phyloP scores from a whole-genome alignment of 140 eudicot species.

The Erigeron philadelphicus region DNA sequence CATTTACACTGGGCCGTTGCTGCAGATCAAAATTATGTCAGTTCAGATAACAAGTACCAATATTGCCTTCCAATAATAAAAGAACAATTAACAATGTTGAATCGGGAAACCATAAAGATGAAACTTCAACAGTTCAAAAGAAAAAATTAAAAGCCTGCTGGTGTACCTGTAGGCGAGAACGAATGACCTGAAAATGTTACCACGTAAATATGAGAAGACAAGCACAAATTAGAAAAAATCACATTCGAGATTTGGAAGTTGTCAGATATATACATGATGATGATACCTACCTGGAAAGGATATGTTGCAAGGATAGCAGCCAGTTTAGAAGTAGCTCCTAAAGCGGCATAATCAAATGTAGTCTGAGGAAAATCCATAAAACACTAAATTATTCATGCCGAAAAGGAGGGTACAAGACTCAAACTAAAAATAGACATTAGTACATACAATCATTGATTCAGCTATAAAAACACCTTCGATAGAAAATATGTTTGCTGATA shows the following conservation, averaged over 20 bases:
- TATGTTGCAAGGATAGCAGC: constrained; percentile 75
- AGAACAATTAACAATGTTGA: not conserved
- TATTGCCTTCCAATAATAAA: not conserved
- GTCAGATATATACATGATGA: not conserved
- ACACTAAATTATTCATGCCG: not conserved
- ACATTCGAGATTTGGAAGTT: constrained; percentile 8
- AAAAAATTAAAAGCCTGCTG: not conserved
- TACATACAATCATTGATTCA: not conserved
- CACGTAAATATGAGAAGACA: not conserved
- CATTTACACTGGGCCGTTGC: constrained; percentile 79
- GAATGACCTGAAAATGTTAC: constrained; percentile 63
- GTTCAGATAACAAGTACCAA: constrained; percentile 1
- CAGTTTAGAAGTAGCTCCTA: constrained; percentile 88
- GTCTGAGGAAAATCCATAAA: constrained; percentile 36
- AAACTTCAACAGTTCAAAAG: not conserved
- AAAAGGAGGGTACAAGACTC: not conserved
- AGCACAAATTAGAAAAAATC: constrained; percentile 2
- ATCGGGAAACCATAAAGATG: not conserved
- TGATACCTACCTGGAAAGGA: constrained; percentile 67
- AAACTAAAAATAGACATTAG: not conserved
- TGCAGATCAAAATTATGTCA: constrained; percentile 21
- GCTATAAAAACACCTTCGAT: not conserved
- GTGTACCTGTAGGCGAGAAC: constrained; percentile 88
- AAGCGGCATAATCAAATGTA: constrained; percentile 67
- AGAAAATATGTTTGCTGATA: not conserved